Evolutionary conservation across 805 yeast genomes (phyloP).

Genomic region (Lipomyces chichibuensis): DNA sequence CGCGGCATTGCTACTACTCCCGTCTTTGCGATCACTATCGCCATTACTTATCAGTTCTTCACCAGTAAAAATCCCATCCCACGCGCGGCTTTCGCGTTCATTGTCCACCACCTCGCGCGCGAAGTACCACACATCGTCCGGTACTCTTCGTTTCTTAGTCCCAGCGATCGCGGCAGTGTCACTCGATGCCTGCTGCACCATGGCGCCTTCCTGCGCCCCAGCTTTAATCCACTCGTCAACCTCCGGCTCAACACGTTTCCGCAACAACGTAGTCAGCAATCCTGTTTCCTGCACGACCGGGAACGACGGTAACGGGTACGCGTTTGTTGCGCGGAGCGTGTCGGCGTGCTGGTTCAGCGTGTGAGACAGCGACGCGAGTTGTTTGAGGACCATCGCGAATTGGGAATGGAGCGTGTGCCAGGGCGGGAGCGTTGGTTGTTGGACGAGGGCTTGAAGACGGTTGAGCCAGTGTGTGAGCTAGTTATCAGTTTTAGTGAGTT

Average conservation of each 20-base stretch:
- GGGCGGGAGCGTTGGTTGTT: slow-evolving; percentile 48
- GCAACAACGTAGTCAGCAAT: slow-evolving; percentile 74
- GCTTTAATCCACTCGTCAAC: slow-evolving; percentile 80
- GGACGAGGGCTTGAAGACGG: slow-evolving; percentile 28
- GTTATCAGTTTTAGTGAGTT: not conserved
- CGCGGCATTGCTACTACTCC: slow-evolving; percentile 2
- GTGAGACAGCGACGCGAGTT: slow-evolving; percentile 73
- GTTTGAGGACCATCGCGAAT: slow-evolving; percentile 79
- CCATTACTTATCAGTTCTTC: slow-evolving; percentile 47
- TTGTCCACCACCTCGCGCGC: slow-evolving; percentile 60
- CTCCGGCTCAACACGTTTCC: slow-evolving; percentile 89
- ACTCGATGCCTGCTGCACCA: not conserved
- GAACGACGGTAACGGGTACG: slow-evolving; percentile 79
- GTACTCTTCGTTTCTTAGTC: slow-evolving; percentile 38
- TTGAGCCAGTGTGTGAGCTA: slow-evolving; percentile 29
- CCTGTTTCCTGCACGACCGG: slow-evolving; percentile 86
- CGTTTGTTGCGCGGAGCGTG: slow-evolving; percentile 66
- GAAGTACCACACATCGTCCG: slow-evolving; percentile 72
- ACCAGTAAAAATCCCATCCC: slow-evolving; percentile 62
- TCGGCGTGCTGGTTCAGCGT: slow-evolving; percentile 66
- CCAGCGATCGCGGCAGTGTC: not conserved
- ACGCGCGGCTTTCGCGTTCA: slow-evolving; percentile 58
- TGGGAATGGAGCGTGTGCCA: slow-evolving; percentile 80
- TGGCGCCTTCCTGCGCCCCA: slow-evolving; percentile 47
- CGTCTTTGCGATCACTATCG: not conserved